Evolutionary conservation across 768 basidiomycete species (phyloP), one percentile per base, ranked within the genome.

Genomic region (Leccinum boreale): DNA sequence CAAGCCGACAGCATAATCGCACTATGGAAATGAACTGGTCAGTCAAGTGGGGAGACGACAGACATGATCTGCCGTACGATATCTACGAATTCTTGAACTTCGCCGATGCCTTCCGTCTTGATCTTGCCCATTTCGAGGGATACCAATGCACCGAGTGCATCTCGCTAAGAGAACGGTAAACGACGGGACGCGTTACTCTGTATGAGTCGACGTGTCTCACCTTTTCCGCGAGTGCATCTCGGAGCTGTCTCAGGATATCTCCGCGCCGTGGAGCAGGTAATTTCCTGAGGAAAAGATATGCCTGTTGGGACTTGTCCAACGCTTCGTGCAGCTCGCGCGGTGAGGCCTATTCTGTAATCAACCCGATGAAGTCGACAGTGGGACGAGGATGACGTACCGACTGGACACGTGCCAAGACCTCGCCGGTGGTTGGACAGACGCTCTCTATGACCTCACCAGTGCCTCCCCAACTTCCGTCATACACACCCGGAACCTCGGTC

Each of bases 11-110:
- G 85, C 94, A 73, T 94, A 96, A 73, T 97, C 94, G 63, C 93
- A 95, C 94, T 95, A 54, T 31, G 39, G 44, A 50, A 33, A 45
- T 29, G 29, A 51, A 59, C 53, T 52, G 51, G 45, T 69, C 33
- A 63, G 57, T 19, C 36, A 53, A 28, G 29, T 31, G 29, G 31
- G 53, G 24, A 51, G 10, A 29, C 7, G 39, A 11, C 39, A 21
- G 33, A n/a, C 9, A 35, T 24, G 31, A 28, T 35, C 52, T 14
- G 78, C 2, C 90, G 68, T 70, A 97, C 92, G 62, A 96, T 92
- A 68, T 97, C 94, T 58, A 97, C 83, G 66, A 95, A 93, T 75
- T 96, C 94, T 69, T 95, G 92, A 12, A 98, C 93, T 75, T 97
- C 94, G 15, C 95, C 95, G 19, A 86, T 78, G 24, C 95, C 95